Evolutionary conservation across 768 basidiomycete genomes (phyloP).

Genomic region (Megacollybia marginata): DNA sequence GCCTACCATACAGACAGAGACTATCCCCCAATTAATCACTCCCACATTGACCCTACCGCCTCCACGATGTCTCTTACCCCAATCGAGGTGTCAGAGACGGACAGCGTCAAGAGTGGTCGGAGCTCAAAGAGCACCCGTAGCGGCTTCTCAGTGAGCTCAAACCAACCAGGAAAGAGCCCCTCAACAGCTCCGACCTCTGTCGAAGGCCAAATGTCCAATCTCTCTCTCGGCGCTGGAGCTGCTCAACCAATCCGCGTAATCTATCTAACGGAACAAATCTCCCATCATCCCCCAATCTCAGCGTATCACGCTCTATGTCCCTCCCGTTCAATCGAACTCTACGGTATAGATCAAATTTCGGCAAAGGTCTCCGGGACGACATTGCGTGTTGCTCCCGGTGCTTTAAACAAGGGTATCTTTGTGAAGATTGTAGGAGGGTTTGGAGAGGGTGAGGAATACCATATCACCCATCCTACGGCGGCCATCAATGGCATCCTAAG

Average conservation of each 20-base stretch:
- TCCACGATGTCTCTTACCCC: conserved; percentile 15
- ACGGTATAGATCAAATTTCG: conserved; percentile 87
- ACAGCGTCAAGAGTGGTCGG: conserved; percentile 43
- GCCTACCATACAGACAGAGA: conserved; percentile 40
- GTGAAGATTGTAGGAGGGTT: conserved; percentile 66
- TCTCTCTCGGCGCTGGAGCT: conserved; percentile 43
- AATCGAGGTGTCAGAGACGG: conserved; percentile 34
- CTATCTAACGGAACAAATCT: conserved; percentile 89
- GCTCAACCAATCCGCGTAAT: conserved; percentile 53
- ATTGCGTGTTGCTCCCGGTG: conserved; percentile 75
- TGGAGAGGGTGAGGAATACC: conserved; percentile 76
- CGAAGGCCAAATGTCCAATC: conserved; percentile 52
- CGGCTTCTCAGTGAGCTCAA: conserved; percentile 31
- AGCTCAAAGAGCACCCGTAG: conserved; percentile 58
- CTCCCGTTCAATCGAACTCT: conserved; percentile 57
- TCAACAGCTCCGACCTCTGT: conserved; percentile 51
- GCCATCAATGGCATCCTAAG: conserved; percentile 87
- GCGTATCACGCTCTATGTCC: conserved; percentile 78
- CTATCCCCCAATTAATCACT: conserved; percentile 37
- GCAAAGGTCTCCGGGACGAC: conserved; percentile 89
- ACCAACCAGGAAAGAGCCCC: conserved; percentile 43
- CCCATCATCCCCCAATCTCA: conserved; percentile 94
- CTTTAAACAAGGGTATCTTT: conserved; percentile 84
- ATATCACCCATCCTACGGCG: conserved; percentile 86
- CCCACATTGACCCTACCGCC: conserved; percentile 25